A percentile compares a stretch with the other conserved stretches of the same genome.
Conservation (phyloP, 2,329 filamentous ascomycete species). For the Ophiobolus disseminans region DNA sequence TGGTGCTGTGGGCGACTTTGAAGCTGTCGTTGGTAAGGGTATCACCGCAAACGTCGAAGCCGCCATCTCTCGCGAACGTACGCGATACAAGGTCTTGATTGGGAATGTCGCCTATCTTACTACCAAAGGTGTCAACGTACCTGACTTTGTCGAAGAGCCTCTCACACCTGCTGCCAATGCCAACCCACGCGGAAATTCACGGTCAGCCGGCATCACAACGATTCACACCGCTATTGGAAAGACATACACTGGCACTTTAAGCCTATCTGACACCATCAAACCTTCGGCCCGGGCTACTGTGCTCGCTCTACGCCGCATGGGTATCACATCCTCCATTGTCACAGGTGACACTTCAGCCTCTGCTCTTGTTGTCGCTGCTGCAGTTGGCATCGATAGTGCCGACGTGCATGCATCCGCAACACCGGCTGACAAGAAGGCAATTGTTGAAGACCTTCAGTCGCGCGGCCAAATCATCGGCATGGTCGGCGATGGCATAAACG, state of each 20-base stretch:
- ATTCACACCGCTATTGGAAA: slow-evolving; percentile 91
- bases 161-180: slow-evolving; percentile 41
- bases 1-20: slow-evolving; percentile 85
- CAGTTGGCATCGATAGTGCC: slow-evolving; percentile 78
- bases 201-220: slow-evolving; percentile 75
- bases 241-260: slow-evolving; percentile 80
- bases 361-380: slow-evolving; percentile 80
- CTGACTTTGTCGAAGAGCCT: slow-evolving; percentile 62
- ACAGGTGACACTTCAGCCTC: slow-evolving; percentile 90
- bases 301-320: slow-evolving; percentile 81
- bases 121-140: slow-evolving; percentile 72
- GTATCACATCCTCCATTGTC: slow-evolving; percentile 86
- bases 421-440: slow-evolving; percentile 88
- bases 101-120: slow-evolving; percentile 82
- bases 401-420: slow-evolving; percentile 87
- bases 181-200: slow-evolving; percentile 46
- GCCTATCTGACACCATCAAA: slow-evolving; percentile 90
- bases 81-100: slow-evolving; percentile 78
- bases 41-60: slow-evolving; percentile 85
- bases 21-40: slow-evolving; percentile 81
- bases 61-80: slow-evolving; percentile 68
- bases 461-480: slow-evolving; percentile 83
- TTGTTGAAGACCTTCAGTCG: slow-evolving; percentile 78
- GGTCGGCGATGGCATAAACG: slow-evolving; percentile 97
- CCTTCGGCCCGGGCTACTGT: slow-evolving; percentile 82